These are phyloP conservation scores for Centella asiatica DNA, from an alignment of 129 eudicot genomes.

Conservation along the genomic window DNA sequence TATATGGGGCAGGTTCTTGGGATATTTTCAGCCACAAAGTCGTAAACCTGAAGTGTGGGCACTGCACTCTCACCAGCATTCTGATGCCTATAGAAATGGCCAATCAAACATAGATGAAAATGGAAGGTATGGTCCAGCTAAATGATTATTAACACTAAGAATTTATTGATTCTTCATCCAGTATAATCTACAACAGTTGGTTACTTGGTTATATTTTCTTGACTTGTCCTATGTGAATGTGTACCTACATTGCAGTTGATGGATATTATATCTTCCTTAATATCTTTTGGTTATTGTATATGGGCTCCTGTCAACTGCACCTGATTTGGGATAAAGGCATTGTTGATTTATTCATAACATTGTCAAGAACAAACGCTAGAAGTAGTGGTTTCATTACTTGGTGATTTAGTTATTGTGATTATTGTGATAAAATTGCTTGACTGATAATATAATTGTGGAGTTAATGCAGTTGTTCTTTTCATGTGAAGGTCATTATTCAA, in stretches of 20 bases:
- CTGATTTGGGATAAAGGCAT: too few relatives aligned
- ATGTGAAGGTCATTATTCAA: slow-evolving; percentile 44
- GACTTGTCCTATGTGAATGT: neutral
- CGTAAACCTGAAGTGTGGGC: slow-evolving; percentile 65
- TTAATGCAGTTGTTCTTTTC: slow-evolving; percentile 14
- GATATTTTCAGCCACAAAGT: slow-evolving; percentile 52
- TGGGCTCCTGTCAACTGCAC: too few relatives aligned
- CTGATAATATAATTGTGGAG: too few relatives aligned
- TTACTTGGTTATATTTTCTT: too few relatives aligned
- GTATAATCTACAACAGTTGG: neutral
- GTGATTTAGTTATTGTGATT: too few relatives aligned
- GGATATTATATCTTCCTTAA: neutral
- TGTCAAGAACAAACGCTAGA: too few relatives aligned
- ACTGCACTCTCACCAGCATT: slow-evolving; percentile 52
- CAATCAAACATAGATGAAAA: slow-evolving; percentile 27
- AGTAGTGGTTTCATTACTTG: too few relatives aligned
- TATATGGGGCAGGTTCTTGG: slow-evolving; percentile 61
- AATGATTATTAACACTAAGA: neutral
- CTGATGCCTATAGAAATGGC: slow-evolving; percentile 43
- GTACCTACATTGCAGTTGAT: neutral
- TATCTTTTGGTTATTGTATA: neutral
- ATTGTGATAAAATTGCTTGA: neutral
- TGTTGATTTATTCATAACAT: too few relatives aligned
- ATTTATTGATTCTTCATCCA: neutral
- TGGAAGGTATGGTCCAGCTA: slow-evolving; percentile 35